These are phyloP conservation scores for Neurospora tetraspora DNA, from an alignment of 495 filamentous ascomycete genomes.

Conservation along the genomic window DNA sequence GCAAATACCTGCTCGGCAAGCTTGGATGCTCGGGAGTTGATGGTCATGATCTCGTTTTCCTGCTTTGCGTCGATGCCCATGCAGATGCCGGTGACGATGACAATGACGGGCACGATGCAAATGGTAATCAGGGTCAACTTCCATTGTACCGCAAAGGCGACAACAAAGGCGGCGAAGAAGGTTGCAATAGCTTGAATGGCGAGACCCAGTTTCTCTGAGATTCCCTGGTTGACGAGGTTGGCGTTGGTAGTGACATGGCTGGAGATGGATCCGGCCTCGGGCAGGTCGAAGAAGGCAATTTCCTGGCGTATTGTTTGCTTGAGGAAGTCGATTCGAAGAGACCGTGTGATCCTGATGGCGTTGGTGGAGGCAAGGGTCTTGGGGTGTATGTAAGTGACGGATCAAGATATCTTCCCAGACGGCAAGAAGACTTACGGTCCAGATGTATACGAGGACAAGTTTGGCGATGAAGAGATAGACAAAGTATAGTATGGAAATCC, in stretches of 20 bases:
- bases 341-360: constrained; percentile 16
- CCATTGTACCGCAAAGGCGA: constrained; percentile 46
- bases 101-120: constrained; percentile 41
- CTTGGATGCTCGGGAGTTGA: constrained; percentile 39
- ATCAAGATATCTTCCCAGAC: background rate
- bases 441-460: constrained; percentile 37
- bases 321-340: constrained; percentile 24
- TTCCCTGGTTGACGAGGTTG: constrained; percentile 32
- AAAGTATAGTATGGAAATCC: constrained; percentile 26
- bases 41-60: constrained; percentile 23
- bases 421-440: constrained; percentile 24
- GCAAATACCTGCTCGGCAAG: constrained; percentile 46
- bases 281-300: constrained; percentile 26
- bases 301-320: constrained; percentile 26
- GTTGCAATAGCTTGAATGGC: constrained; percentile 42
- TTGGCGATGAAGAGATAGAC: constrained; percentile 46
- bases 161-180: constrained; percentile 46
- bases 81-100: constrained; percentile 20
- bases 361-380: constrained; percentile 6
- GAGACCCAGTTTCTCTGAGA: constrained; percentile 51
- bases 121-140: constrained; percentile 45
- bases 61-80: constrained; percentile 44
- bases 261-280: constrained; percentile 29
- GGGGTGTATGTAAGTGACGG: background rate
- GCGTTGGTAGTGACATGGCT: constrained; percentile 29